Evolutionary conservation across 1,284 basidiomycete genomes (phyloP).

Genomic region (Schizopora paradoxa): DNA sequence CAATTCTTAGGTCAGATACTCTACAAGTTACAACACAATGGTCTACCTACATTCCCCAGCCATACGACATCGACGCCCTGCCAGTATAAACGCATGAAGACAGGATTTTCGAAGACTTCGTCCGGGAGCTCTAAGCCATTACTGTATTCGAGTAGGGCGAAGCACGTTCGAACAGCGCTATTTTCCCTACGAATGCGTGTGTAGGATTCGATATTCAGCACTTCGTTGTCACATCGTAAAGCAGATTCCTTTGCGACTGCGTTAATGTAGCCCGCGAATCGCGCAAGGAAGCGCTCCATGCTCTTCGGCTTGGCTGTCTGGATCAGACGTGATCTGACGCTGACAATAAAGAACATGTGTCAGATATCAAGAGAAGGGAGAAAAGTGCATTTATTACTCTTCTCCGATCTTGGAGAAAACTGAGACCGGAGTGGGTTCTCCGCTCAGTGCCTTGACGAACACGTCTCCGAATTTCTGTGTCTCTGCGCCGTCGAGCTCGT

Average conservation of each 20-base stretch:
- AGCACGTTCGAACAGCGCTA: slow-evolving; percentile 58
- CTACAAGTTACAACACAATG: no score
- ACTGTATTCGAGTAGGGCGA: slow-evolving; percentile 53
- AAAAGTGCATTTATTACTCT: slow-evolving; percentile 1
- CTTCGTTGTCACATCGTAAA: slow-evolving; percentile 44
- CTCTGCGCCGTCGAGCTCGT: slow-evolving; percentile 1
- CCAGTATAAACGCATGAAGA: slow-evolving; percentile 49
- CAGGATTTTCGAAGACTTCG: slow-evolving; percentile 47
- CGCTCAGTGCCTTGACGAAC: slow-evolving; percentile 1
- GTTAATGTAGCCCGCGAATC: slow-evolving; percentile 32
- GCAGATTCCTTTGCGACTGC: slow-evolving; percentile 33
- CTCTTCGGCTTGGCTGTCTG: neutral
- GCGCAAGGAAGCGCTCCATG: slow-evolving; percentile 30
- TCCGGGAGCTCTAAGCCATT: slow-evolving; percentile 58
- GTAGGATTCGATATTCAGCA: slow-evolving; percentile 49
- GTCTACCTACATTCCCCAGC: slow-evolving; percentile 62
- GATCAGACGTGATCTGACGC: neutral
- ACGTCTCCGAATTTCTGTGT: neutral
- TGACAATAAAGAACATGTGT: neutral
- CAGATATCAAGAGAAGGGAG: neutral
- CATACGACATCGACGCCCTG: slow-evolving; percentile 59
- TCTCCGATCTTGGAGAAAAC: slow-evolving; percentile 1
- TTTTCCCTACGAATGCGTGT: slow-evolving; percentile 56
- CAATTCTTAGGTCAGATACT: slow-evolving; percentile 10
- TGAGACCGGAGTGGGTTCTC: neutral